Base-by-base conservation (phyloP, 495 filamentous ascomycete species). In the Penicillium nucicola region DNA sequence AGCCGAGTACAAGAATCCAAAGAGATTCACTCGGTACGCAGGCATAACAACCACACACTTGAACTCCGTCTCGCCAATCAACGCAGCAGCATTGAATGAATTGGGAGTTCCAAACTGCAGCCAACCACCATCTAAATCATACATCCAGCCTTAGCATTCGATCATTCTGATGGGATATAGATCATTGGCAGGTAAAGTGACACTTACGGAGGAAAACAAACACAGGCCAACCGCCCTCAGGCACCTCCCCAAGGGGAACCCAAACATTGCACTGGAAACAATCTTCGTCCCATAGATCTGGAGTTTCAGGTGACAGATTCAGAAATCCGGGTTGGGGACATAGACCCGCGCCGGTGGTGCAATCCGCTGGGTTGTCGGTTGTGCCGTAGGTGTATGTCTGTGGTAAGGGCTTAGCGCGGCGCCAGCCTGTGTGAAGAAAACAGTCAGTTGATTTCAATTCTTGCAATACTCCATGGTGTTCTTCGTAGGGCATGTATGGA, bases 1-100 rank as follows among this genome's bases (percentile, higher is more conserved):
- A 2, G 53, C 46, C 1, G 80, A 82, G 20, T 83, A 75, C 18
- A 88, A 58, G 61, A 89, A 90, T 1, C 86, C 86, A 20, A 90
- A 74, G 0, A 85, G 71, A 10, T 82, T 83, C 15, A 89, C 66
- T 2, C 86, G 79, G 56, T 89, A 89, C 52, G 84, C 85, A 48
- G 86, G 84, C 63, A 80, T 82, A 28, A 88, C 69, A 15, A 81
- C 64, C 14, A 89, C 71, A 33, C 84, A 65, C n/a, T 71, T 67
- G 45, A 77, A 68, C 9, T 70, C 48, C 48, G 79, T 48, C 59
- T 79, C 58, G 59, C 72, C 50, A 55, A 75, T 72, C 67, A 86
- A 11, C 11, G 83, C 77, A 39, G 70, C 74, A 0, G 72, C 70
- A 42, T 65, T 65, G 50, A 72, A 71, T 11, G 48, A 45, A 50